Evolutionary conservation across 2,329 filamentous ascomycete genomes (phyloP).

Genomic region (Epichloe sibirici): DNA sequence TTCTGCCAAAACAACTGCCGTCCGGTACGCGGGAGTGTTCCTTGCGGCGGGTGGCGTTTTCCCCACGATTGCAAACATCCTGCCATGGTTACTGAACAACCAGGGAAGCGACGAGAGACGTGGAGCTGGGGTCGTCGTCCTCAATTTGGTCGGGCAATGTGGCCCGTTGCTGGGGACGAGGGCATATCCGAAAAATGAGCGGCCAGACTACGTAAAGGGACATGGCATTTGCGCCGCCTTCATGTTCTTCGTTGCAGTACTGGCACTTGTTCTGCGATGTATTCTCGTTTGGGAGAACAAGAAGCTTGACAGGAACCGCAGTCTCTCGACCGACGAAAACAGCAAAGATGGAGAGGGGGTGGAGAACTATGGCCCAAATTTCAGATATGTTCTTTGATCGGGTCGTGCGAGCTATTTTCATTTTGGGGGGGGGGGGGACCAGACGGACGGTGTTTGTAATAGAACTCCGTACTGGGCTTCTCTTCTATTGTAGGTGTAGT

Average conservation of each 20-base stretch:
- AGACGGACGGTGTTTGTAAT: not conserved
- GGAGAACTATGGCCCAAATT: conserved; percentile 7
- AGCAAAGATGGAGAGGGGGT: conserved; percentile 1
- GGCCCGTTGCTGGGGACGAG: conserved; percentile 7
- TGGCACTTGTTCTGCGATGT: conserved; percentile 4
- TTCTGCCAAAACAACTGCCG: not conserved
- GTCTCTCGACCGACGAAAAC: not conserved
- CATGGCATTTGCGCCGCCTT: conserved; percentile 5
- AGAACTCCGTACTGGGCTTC: not conserved
- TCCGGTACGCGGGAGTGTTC: conserved; percentile 5
- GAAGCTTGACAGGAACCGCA: conserved; percentile 1
- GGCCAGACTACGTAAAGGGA: conserved; percentile 3
- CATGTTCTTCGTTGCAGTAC: conserved; percentile 8
- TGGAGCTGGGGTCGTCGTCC: conserved; percentile 4
- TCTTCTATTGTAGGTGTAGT: not conserved
- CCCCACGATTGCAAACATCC: conserved; percentile 6
- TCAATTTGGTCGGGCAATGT: conserved; percentile 7
- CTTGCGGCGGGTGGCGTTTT: conserved; percentile 4
- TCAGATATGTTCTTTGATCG: conserved; percentile 4
- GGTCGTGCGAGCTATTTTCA: not conserved
- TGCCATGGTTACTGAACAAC: conserved; percentile 7
- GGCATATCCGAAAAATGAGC: conserved; percentile 3
- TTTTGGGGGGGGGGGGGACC: not conserved
- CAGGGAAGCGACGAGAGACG: conserved; percentile 7
- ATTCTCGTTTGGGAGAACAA: conserved; percentile 7